phyloP scores from a whole-genome alignment of 345 rosid species.

The Populus euphratica region DNA sequence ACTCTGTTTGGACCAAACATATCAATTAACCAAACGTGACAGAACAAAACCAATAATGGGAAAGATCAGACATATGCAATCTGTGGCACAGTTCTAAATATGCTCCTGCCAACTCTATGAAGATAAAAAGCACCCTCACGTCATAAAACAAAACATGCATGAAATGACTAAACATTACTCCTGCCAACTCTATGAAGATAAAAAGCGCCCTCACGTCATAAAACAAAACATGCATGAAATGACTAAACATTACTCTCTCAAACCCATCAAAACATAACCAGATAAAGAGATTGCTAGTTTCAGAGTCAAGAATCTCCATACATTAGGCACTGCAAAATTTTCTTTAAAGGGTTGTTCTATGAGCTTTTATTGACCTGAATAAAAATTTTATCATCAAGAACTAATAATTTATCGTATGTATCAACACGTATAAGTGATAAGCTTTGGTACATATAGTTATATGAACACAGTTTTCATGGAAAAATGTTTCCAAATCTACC shows the following conservation, averaged over 20 bases:
- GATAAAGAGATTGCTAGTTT: neutral
- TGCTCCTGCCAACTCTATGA: neutral
- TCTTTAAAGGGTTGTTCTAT: neutral
- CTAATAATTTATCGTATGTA: neutral
- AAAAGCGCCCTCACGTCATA: neutral
- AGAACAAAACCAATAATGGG: neutral
- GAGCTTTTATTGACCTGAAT: neutral
- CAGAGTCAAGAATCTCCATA: neutral
- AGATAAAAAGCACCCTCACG: neutral
- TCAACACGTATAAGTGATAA: neutral
- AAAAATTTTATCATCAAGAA: neutral
- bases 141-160: neutral
- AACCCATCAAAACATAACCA: neutral
- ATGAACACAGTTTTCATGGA: neutral
- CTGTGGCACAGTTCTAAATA: neutral
- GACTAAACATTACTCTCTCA: neutral
- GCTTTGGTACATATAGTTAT: neutral
- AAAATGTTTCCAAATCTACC: neutral
- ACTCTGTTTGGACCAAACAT: conserved; percentile 15
- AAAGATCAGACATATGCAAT: neutral
- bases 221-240: no score
- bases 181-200: neutral
- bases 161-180: neutral
- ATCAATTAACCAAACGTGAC: conserved; percentile 1
- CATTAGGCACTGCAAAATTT: neutral